Percentiles rank a stretch among this genome's conserved stretches.
Evolutionary conservation across 192 early-diverging fungal genomes (phyloP).

Genomic region (Coemansia sp.): DNA sequence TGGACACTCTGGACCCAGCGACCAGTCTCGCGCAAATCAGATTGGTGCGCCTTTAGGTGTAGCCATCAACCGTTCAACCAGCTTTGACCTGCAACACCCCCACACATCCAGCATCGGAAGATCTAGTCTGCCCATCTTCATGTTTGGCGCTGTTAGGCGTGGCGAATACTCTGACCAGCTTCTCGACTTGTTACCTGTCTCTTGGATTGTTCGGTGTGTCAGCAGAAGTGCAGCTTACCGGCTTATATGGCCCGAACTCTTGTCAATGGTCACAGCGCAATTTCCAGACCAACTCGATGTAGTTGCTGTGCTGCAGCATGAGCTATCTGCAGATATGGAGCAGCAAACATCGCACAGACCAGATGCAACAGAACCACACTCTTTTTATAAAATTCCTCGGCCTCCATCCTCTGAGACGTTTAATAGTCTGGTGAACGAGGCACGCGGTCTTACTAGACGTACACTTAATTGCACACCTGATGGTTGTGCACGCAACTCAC

Average conservation of each 20-base stretch:
- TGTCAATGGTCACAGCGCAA: slow-evolving; percentile 52
- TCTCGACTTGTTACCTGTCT: slow-evolving; percentile 45
- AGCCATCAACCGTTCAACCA: slow-evolving; percentile 10
- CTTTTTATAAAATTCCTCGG: not conserved
- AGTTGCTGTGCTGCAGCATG: slow-evolving; percentile 36
- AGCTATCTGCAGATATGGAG: slow-evolving; percentile 13
- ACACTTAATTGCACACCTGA: not conserved
- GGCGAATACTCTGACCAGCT: slow-evolving; percentile 52
- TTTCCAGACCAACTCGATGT: slow-evolving; percentile 50
- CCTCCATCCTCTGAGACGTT: not conserved
- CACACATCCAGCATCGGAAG: not conserved
- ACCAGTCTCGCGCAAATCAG: slow-evolving; percentile 15
- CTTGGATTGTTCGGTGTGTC: slow-evolving; percentile 40
- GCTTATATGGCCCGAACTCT: slow-evolving; percentile 47
- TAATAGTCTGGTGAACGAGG: not conserved
- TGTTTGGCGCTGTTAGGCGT: slow-evolving; percentile 6
- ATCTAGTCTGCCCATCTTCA: slow-evolving; percentile 9
- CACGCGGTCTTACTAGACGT: not conserved
- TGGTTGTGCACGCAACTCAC: not conserved
- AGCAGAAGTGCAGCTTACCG: slow-evolving; percentile 29
- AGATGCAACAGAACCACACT: not conserved
- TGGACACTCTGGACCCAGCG: not conserved
- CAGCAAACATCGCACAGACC: not conserved
- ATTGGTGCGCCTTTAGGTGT: slow-evolving; percentile 8
- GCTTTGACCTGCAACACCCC: not conserved